These are phyloP conservation scores for Monosiga brevicollis DNA, from an alignment of 78 protist species.

Conservation along the genomic window DNA sequence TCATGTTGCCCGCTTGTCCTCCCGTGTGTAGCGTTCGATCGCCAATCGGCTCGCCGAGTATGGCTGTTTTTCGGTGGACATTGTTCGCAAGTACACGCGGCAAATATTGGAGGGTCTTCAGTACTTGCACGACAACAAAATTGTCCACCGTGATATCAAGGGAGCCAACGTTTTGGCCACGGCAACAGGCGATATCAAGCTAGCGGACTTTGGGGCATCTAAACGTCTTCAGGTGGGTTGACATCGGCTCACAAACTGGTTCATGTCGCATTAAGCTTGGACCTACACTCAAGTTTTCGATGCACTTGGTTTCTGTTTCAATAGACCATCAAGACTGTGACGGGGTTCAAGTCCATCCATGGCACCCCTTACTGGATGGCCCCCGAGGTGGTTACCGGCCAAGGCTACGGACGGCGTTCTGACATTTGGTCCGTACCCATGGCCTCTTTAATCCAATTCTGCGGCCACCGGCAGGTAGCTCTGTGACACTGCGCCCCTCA, in stretches of 20 bases:
- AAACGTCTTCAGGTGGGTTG: neutral
- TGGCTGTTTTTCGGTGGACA: neutral
- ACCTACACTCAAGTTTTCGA: no score
- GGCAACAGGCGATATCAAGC: neutral
- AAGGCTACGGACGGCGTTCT: neutral
- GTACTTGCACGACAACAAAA: slow-evolving; percentile 31
- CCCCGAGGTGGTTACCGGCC: slow-evolving; percentile 11
- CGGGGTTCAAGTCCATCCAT: neutral
- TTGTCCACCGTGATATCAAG: slow-evolving; percentile 57
- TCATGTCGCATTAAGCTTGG: no score
- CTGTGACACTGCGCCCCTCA: no score
- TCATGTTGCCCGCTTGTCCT: neutral
- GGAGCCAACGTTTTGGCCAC: slow-evolving; percentile 30
- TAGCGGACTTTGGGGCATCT: neutral
- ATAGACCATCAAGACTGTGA: neutral
- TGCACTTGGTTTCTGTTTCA: no score
- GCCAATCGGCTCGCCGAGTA: neutral
- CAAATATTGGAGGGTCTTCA: slow-evolving; percentile 13
- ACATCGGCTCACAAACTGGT: no score
- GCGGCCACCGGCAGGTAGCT: no score
- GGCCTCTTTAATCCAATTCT: no score
- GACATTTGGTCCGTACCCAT: slow-evolving; percentile 31
- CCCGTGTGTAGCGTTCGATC: neutral
- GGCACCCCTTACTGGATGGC: slow-evolving; percentile 43
- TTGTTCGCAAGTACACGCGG: neutral